Base-by-base conservation (phyloP, 2,329 filamentous ascomycete species). In the Orbilia javanica region DNA sequence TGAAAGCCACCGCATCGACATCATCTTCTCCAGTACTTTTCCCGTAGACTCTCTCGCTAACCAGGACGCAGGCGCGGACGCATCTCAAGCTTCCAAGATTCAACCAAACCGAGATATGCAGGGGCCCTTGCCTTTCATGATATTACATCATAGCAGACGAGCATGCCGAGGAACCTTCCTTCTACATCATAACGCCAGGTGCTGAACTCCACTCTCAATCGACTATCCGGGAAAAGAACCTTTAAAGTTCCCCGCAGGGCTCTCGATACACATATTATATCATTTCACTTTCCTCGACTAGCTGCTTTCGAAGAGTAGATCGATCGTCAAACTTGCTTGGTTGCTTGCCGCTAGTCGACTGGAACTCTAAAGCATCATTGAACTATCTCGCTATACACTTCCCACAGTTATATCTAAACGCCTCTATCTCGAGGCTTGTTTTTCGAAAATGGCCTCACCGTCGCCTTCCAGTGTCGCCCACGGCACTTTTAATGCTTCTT, bases 71-170 rank as follows among this genome's bases (percentile, higher is more conserved):
- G 42, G n/a, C 42, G 3, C 18, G n/a, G 18, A 42, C 55, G 39
- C 27, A 42, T 39, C 29, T 29, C 20, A 29, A 20, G 8, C 42
- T 44, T 20, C n/a, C 3, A 44, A 44, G 42, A 20, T 18, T 44
- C 48, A 18, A 25, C 25, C 42, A 20, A 20, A 55, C 29, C 36
- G 42, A 62, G 48, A 64, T 18, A 60, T 63, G 60, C 73, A 74
- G 25, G 63, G 65, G 65, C 60, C 73, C 66, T 77, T 77, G 73
- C 60, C 66, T 62, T 29, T 62, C 67, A 72, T 72, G 74, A 78
- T 78, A 78, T 78, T 78, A 78, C 74, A 78, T 78, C 74, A 78
- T 78, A 78, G 66, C 66, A 48, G 29, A 62, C 22, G 29, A 55
- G 42, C 50, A 78, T 63, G 74, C 67, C 74, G 50, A 78, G 39